These are phyloP conservation scores for Adansonia digitata DNA, from an alignment of 345 rosid species.

Conservation along the genomic window DNA sequence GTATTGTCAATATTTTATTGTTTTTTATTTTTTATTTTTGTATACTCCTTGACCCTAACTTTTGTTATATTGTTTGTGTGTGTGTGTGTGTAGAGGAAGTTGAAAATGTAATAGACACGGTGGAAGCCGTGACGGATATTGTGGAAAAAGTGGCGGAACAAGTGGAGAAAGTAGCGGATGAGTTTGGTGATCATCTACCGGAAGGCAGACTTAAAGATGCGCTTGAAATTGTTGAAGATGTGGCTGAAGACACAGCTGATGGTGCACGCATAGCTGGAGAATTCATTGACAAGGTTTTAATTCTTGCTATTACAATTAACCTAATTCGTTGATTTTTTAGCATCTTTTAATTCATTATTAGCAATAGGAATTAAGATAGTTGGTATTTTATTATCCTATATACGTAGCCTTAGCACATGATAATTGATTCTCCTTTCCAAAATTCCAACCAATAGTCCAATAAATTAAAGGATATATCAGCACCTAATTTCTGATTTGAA, in stretches of 20 bases:
- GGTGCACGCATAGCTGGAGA: constrained; percentile 34
- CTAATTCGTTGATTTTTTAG: neutral
- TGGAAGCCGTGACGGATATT: constrained; percentile 27
- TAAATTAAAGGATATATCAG: too few relatives aligned
- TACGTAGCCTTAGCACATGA: neutral
- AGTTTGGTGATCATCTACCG: constrained; percentile 36
- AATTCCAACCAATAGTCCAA: too few relatives aligned
- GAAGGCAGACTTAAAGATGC: constrained; percentile 36
- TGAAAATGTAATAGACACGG: constrained; percentile 30
- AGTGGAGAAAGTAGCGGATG: constrained; percentile 46
- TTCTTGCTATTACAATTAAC: neutral
- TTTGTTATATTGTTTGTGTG: neutral
- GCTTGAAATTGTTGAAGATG: constrained; percentile 26
- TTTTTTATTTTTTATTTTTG: too few relatives aligned
- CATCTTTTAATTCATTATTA: neutral
- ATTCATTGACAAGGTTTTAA: constrained; percentile 42
- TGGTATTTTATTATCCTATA: neutral
- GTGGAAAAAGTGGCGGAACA: constrained; percentile 48
- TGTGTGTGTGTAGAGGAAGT: constrained; percentile 24
- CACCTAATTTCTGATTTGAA: neutral
- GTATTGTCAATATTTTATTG: neutral
- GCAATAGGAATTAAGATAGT: neutral
- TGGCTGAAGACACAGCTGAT: constrained; percentile 35
- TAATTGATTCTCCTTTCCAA: neutral
- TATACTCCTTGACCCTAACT: neutral